Base-by-base conservation (phyloP, 2,329 filamentous ascomycete species). In the Pseudofabraea citricarpa region DNA sequence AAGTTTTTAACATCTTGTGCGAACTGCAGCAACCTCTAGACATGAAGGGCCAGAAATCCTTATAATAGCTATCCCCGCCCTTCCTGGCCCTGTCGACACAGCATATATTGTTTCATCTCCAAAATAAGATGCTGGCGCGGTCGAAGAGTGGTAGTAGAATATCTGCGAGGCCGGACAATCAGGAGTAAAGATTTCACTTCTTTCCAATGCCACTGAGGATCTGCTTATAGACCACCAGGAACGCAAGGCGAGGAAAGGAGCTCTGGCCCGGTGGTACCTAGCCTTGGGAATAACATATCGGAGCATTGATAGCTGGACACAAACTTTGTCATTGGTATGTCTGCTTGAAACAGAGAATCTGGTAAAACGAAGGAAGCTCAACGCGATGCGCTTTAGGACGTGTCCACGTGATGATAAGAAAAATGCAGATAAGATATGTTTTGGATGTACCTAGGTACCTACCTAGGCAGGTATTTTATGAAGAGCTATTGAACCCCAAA, bases 41-140 rank as follows among this genome's bases (percentile, higher is more conserved):
- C 86, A 91, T 35, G 81, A 79, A 21, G 86, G 76, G 0, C 93
- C 93, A 4, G 93, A 96, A 20, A 95, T 74, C 12, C 93, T 81
- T 41, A 97, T 81, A 26, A 97, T 83, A 2, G 91, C 91, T 61
- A 98, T 95, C 1, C 90, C 93, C 33, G 89, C 90, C 60, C 82
- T 82, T 1, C 91, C 93, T 9, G 85, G 72, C 0, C 88, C 89
- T 1, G 90, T 94, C 0, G 91, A 96, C 1, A 97, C 70, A 0
- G 93, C 93, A 64, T 95, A 97, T 41, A 98, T 95, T 1, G 91
- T 97, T 27, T 59, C 57, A n/a, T 46, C 45, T 13, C 32, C 16
- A 21, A 37, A 18, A 19, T 27, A 27, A 26, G 22, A 7, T 37
- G 19, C 32, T n/a, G 22, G 4, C 12, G 19, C 19, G 10, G 13